A percentile compares a stretch with the other conserved stretches of the same genome.
phyloP scores from a whole-genome alignment of 1,139 yeast species.

The Geotrichum restrictum region DNA sequence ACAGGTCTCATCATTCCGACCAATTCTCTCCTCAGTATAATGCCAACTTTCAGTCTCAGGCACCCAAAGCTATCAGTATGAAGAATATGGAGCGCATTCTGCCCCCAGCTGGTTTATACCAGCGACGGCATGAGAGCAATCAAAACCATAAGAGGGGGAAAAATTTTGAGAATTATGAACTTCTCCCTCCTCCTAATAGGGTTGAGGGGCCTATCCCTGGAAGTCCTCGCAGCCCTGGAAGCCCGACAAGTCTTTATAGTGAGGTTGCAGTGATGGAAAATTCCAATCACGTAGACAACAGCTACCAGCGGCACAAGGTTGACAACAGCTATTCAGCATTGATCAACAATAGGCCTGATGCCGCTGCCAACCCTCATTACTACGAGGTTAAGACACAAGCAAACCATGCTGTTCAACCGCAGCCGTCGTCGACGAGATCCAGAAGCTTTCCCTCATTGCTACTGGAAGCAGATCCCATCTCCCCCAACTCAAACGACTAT shows the following conservation, averaged over 20 bases:
- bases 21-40: no score
- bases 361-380: background rate
- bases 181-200: no score
- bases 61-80: constrained; percentile 6
- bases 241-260: constrained; percentile 15
- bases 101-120: background rate
- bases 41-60: no score
- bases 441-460: constrained; percentile 11
- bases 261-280: background rate
- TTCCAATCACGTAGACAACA: background rate
- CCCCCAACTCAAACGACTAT: background rate
- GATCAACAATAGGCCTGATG: constrained; percentile 1
- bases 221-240: constrained; percentile 10
- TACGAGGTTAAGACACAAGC: background rate
- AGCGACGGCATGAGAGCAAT: no score
- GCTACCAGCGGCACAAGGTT: background rate
- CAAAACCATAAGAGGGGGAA: no score
- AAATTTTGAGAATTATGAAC: no score
- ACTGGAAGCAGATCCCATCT: background rate
- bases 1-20: no score
- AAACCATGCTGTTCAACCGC: background rate
- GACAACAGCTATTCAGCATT: constrained; percentile 8
- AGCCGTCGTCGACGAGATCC: constrained; percentile 1
- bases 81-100: background rate
- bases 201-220: no score